Conservation (phyloP, 345 rosid species). For the Rhodamnia rubescens region DNA sequence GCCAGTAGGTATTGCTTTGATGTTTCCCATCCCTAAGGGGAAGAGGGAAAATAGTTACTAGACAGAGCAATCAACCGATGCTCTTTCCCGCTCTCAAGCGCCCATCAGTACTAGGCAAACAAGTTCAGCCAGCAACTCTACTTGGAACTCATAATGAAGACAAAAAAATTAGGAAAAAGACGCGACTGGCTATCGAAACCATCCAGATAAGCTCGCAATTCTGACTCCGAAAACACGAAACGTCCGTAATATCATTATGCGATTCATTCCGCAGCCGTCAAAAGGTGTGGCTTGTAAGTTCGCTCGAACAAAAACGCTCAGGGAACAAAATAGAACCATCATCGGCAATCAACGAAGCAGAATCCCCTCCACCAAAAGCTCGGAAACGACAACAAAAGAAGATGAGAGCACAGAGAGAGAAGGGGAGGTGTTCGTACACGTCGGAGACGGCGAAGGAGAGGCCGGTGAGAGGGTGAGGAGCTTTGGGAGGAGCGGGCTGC, state of each 20-base stretch:
- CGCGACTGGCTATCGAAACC: neutral
- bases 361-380: neutral
- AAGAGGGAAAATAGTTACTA: neutral
- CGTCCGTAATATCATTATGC: neutral
- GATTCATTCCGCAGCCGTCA: neutral
- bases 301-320: neutral
- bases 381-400: neutral
- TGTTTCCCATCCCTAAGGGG: neutral
- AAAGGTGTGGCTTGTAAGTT: neutral
- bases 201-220: neutral
- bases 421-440: slow-evolving; percentile 23
- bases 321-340: neutral
- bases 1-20: neutral
- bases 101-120: neutral
- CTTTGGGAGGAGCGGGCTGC: slow-evolving; percentile 95
- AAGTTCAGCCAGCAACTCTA: neutral
- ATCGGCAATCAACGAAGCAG: neutral
- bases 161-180: neutral
- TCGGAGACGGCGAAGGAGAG: slow-evolving; percentile 86
- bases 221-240: neutral
- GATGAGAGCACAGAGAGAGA: neutral
- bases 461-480: slow-evolving; percentile 87
- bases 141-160: neutral
- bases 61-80: neutral
- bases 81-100: neutral